Percentiles rank a stretch among this genome's conserved stretches.
phyloP scores from a whole-genome alignment of 345 rosid species.

The Cardiospermum halicacabum region DNA sequence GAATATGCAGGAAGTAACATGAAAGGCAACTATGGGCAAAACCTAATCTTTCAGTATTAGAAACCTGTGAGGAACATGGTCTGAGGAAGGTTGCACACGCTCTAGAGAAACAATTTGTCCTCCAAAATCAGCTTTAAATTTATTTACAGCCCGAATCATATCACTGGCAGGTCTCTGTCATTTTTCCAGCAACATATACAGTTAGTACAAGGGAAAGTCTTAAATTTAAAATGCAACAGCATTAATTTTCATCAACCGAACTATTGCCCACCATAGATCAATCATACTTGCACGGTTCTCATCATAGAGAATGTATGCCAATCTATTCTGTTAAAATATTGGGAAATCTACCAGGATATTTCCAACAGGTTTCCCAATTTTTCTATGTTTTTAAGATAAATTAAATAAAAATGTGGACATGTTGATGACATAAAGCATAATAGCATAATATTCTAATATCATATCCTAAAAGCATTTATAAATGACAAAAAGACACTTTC shows the following conservation, averaged over 20 bases:
- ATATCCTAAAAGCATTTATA: background rate
- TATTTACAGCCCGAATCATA: slow-evolving; percentile 87
- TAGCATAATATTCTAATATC: background rate
- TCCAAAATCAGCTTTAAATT: slow-evolving; percentile 91
- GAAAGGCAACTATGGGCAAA: background rate
- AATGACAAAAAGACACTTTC: background rate
- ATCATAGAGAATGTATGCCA: background rate
- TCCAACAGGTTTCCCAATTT: background rate
- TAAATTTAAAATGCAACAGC: background rate
- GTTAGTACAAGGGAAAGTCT: background rate
- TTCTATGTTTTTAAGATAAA: too few species aligned
- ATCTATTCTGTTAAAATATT: background rate
- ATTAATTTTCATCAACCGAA: background rate
- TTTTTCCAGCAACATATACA: slow-evolving; percentile 3
- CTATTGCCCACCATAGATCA: background rate
- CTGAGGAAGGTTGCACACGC: slow-evolving; percentile 92
- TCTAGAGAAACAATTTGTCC: slow-evolving; percentile 84
- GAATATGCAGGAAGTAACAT: background rate
- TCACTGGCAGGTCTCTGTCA: slow-evolving; percentile 78
- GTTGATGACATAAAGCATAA: background rate
- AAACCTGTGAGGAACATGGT: slow-evolving; percentile 93
- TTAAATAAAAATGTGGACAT: background rate
- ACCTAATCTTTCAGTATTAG: background rate
- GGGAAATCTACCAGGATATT: background rate
- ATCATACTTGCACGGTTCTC: background rate